Conservation (phyloP, 2,329 filamentous ascomycete species). For the Beauveria varroae region DNA sequence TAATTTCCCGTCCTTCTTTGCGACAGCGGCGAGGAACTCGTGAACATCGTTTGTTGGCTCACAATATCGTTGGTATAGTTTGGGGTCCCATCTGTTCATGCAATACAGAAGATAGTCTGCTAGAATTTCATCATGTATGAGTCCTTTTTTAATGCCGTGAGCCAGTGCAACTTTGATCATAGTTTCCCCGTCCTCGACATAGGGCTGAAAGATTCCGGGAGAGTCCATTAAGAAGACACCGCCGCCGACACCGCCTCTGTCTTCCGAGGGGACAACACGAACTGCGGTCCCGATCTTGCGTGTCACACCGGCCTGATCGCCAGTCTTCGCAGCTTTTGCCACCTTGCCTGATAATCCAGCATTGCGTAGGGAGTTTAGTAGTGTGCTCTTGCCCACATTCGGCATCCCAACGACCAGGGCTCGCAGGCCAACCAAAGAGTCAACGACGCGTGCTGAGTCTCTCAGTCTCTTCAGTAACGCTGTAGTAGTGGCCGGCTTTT, state of each 20-base stretch:
- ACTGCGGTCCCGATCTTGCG: constrained; percentile 77
- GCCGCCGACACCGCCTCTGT: constrained; percentile 36
- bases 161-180: constrained; percentile 96
- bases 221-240: constrained; percentile 86
- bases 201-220: constrained; percentile 91
- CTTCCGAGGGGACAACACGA: constrained; percentile 53
- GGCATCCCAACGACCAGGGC: constrained; percentile 94
- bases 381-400: constrained; percentile 90
- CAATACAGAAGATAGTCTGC: constrained; percentile 87
- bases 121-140: constrained; percentile 69
- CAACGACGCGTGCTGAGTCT: constrained; percentile 22
- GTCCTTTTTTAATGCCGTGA: constrained; percentile 81
- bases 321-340: constrained; percentile 69
- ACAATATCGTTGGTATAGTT: constrained; percentile 54
- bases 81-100: constrained; percentile 61
- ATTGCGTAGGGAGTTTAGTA: constrained; percentile 79
- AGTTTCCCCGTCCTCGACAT: constrained; percentile 72
- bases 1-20: constrained; percentile 67
- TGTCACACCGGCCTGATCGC: constrained; percentile 82
- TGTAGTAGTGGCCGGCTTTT: constrained; percentile 24
- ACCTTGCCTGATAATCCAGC: constrained; percentile 45
- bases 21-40: constrained; percentile 63
- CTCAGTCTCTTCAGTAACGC: constrained; percentile 32
- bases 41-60: constrained; percentile 78
- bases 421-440: constrained; percentile 71